Base-by-base conservation (phyloP, 2,329 filamentous ascomycete species). In the Trichoderma asperellum region DNA sequence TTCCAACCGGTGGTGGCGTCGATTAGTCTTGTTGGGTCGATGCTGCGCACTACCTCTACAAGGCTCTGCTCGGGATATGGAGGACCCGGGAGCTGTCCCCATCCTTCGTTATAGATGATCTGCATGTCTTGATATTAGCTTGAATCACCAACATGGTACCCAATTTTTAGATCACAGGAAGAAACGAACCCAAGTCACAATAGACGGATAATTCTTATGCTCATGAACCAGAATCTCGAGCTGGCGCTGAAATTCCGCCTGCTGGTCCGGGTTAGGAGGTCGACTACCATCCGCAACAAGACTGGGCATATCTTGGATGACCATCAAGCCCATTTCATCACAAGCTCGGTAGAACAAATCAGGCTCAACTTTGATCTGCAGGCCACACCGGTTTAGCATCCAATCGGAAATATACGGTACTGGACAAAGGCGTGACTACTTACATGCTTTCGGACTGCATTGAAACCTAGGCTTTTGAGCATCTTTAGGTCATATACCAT, bases 271-370 rank as follows among this genome's bases (percentile, higher is more conserved):
- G 49, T 81, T 77, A 52, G 85, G 82, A 29, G 74, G 77, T 2
- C 76, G 74, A 2, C 74, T 76, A 24, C 72, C 75, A 64, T 74
- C 75, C 14, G 73, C 75, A 53, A 82, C 76, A 68, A 91, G 78
- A 2, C 88, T 85, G 0, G 90, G 90, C 90, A 92, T 92, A 71
- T 92, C 91, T 75, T 92, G 90, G 58, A 92, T 88, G 6, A 92
- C 83, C 32, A 92, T 76, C 18, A 92, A 76, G 1, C 90, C 90
- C 1, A 92, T 77, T 70, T 88, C 82, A 61, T 92, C 90, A 69
- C 88, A 90, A 5, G 90, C 89, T 21, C 85, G 84, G 75, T 92
- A 92, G 76, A 89, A 92, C 7, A 92, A 77, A 14, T 88, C 88
- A 0, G 87, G 83, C 73, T 91, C 89, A 7, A 91, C 82, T 78